phyloP scores from a whole-genome alignment of 495 filamentous ascomycete species.

The Penicillium canariense region DNA sequence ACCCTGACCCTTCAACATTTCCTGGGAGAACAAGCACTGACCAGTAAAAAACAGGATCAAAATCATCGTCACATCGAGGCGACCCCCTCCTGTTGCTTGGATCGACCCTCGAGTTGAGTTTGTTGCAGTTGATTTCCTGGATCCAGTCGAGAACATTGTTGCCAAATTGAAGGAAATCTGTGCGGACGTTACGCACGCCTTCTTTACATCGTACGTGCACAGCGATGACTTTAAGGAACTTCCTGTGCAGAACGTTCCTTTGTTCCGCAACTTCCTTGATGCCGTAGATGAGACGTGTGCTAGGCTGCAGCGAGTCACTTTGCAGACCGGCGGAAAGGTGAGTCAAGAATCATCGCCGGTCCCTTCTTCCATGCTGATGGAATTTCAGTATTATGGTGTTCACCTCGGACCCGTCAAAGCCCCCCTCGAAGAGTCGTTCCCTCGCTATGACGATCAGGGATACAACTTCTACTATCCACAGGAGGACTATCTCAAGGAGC shows the following conservation, averaged over 20 bases:
- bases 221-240: constrained; percentile 28
- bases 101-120: constrained; percentile 27
- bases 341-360: not conserved
- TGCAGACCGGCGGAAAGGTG: constrained; percentile 31
- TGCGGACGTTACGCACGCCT: constrained; percentile 28
- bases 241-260: constrained; percentile 17
- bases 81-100: constrained; percentile 16
- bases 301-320: constrained; percentile 16
- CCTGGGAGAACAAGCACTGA: no score
- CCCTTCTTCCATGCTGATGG: not conserved
- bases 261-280: constrained; percentile 33
- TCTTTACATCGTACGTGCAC: constrained; percentile 33
- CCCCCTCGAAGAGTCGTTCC: constrained; percentile 24
- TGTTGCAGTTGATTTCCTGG: constrained; percentile 23
- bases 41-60: constrained; percentile 13
- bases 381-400: constrained; percentile 29
- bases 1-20: no score
- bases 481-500: constrained; percentile 28
- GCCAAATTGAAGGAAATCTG: constrained; percentile 12
- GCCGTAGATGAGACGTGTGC: constrained; percentile 19
- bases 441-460: constrained; percentile 23
- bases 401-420: constrained; percentile 29
- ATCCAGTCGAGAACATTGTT: constrained; percentile 7
- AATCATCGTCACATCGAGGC: constrained; percentile 29
- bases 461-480: constrained; percentile 37